Evolutionary conservation across 2,329 filamentous ascomycete genomes (phyloP), one percentile per base, ranked within the genome.

Genomic region (Cyphellophora attinorum): DNA sequence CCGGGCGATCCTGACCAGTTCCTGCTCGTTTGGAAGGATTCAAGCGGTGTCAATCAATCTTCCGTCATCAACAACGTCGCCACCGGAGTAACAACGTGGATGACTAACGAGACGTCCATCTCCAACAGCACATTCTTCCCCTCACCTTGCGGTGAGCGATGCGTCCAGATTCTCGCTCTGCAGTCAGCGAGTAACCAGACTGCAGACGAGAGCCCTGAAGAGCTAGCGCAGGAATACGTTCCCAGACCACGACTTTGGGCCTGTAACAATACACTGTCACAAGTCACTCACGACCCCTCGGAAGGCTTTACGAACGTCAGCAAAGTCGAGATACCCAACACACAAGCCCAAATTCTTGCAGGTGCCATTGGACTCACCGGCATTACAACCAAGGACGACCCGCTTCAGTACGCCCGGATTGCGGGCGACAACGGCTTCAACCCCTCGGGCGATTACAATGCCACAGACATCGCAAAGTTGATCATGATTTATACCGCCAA

Each of bases 161-260:
- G 43, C 27, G 5, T 31, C 3, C 33, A 43, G 23, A 21, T 44
- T 17, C 40, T 34, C 25, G 43, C 43, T 8, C 35, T 46, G 4
- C 43, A 46, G 30, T 33, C 33, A 6, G 45, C 40, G 11, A 36
- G 41, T 33, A 43, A 41, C 15, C 17, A 17, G n/a, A 43, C 44
- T 3, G 18, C 4, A 16, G 29, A 29, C 23, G 19, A 18, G 23
- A 13, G 15, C 2, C 10, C 27, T 11, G 23, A 16, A 14, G 28
- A 34, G 5, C 2, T 16, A 6, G 21, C 38, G 5, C 32, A 28
- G 2, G n/a, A n/a, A n/a, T 25, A 25, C 21, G 42, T 45, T 2
- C 34, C 37, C 72, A 27, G 17, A 5, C 42, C 42, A 13, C 42
- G 42, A 4, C 39, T 45, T 28, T 46, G 38, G 35, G 33, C 27